Evolutionary conservation across 805 yeast species (phyloP).

Genomic region (Myxozyma monticola): DNA sequence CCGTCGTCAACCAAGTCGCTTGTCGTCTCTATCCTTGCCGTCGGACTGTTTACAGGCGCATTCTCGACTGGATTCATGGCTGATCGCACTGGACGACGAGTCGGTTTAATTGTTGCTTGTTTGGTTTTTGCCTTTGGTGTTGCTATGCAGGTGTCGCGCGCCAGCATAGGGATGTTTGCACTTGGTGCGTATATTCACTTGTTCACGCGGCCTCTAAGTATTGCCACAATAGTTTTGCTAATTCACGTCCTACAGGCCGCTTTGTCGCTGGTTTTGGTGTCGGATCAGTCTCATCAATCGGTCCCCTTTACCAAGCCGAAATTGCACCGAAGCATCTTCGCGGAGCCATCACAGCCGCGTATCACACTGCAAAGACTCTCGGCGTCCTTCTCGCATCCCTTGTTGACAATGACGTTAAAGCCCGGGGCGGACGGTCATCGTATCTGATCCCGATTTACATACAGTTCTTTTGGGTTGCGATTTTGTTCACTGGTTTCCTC

Average conservation of each 20-base stretch:
- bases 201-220: too few relatives aligned
- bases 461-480: constrained; percentile 63
- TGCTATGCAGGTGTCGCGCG: constrained; percentile 75
- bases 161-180: constrained; percentile 74
- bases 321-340: constrained; percentile 76
- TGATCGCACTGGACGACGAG: constrained; percentile 17
- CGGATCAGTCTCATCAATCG: constrained; percentile 73
- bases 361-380: constrained; percentile 72
- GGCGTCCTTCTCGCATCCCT: constrained; percentile 72
- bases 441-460: constrained; percentile 77
- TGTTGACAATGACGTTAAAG: constrained; percentile 66
- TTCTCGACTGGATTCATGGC: constrained; percentile 19
- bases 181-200: constrained; percentile 46
- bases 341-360: constrained; percentile 74
- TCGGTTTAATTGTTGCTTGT: constrained; percentile 54
- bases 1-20: constrained; percentile 18
- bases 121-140: constrained; percentile 81
- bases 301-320: constrained; percentile 77
- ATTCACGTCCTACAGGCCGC: constrained; percentile 44
- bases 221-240: not conserved
- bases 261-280: constrained; percentile 71
- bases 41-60: constrained; percentile 23
- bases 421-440: constrained; percentile 52
- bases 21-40: constrained; percentile 18
- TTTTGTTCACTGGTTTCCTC: constrained; percentile 56